Base-by-base conservation (phyloP, 495 filamentous ascomycete species). In the Penicillium daleae region DNA sequence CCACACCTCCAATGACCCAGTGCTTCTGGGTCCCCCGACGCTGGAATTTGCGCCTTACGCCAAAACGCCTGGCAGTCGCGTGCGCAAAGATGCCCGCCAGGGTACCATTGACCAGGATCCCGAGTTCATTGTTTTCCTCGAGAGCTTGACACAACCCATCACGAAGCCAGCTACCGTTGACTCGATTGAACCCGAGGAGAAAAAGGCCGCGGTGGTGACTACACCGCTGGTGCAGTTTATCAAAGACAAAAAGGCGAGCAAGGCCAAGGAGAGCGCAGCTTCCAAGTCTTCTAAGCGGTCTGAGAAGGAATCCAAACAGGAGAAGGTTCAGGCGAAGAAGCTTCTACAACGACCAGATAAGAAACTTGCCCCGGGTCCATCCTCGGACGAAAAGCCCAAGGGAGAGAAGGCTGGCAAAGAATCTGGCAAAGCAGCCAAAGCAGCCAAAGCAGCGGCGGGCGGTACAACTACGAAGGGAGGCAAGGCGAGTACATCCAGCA, bases 21-120 rank as follows among this genome's bases (percentile, higher is more conserved):
- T 86, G 17, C 84, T 94, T 7, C 72, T 92, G 29, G 89, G 87
- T 0, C 90, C 89, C 17, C 93, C 93, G 0, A 80, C 82, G 10
- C 78, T 97, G 15, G 93, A 97, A 68, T 90, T 91, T 68, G 86
- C 95, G 26, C 85, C 90, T 3, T 95, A 92, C 74, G 89, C 90
- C 54, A 90, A 92, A 65, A 83, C 89, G 0, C 92, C 96, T 17
- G 90, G 88, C 61, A 88, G 83, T 67, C 80, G 81, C 39, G 72
- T 77, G 22, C 87, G 92, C 24, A 84, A 85, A 50, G 95, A 99
- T 81, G 85, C 85, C 60, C 88, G 94, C 4, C 91, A 96, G 72
- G 95, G 96, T 46, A 96, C 92, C 6, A 97, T 99, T 60, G 95
- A 99, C 66, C 92, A 94, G 67, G 95, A 99, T 71, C 86, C 89